These are phyloP conservation scores for Suillus spraguei DNA, from an alignment of 768 basidiomycete species.

Conservation along the genomic window DNA sequence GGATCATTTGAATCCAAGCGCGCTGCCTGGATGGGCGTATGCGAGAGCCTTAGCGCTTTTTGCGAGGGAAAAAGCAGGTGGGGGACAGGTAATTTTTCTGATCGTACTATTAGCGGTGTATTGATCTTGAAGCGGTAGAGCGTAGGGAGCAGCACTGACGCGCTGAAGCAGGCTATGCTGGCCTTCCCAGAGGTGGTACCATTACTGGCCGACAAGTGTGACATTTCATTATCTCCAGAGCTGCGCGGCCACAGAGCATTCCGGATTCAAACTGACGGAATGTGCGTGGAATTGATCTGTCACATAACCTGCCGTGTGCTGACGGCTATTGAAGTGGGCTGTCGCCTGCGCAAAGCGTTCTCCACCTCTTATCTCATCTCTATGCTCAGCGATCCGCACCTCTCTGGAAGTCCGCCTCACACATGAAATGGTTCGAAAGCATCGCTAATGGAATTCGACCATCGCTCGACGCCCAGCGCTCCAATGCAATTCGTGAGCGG, in stretches of 20 bases:
- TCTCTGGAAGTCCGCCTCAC: conserved; percentile 79
- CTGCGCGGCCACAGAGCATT: conserved; percentile 66
- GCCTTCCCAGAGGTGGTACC: conserved; percentile 83
- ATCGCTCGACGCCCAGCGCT: conserved; percentile 36
- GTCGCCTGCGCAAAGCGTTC: conserved; percentile 43
- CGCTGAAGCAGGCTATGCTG: conserved; percentile 71
- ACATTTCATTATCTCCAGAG: conserved; percentile 59
- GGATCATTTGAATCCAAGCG: conserved; percentile 47
- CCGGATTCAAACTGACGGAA: conserved; percentile 66
- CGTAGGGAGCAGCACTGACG: conserved; percentile 52
- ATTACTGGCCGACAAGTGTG: conserved; percentile 84
- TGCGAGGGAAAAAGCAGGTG: conserved; percentile 46
- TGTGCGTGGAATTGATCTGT: conserved; percentile 41
- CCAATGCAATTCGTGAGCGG: conserved; percentile 28
- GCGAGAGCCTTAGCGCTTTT: conserved; percentile 69
- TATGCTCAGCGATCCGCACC: conserved; percentile 78
- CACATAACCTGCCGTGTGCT: conserved; percentile 9
- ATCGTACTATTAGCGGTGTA: neutral
- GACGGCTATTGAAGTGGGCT: conserved; percentile 31
- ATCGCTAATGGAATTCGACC: conserved; percentile 45
- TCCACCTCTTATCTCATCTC: conserved; percentile 86
- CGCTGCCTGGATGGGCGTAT: conserved; percentile 81
- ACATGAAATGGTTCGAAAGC: conserved; percentile 68
- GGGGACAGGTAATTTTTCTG: conserved; percentile 36
- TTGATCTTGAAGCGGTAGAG: neutral